A percentile compares a stretch with the other conserved stretches of the same genome.
Evolutionary conservation across 2,329 filamentous ascomycete species (phyloP).

Genomic region (Dothideomycetes sp.): DNA sequence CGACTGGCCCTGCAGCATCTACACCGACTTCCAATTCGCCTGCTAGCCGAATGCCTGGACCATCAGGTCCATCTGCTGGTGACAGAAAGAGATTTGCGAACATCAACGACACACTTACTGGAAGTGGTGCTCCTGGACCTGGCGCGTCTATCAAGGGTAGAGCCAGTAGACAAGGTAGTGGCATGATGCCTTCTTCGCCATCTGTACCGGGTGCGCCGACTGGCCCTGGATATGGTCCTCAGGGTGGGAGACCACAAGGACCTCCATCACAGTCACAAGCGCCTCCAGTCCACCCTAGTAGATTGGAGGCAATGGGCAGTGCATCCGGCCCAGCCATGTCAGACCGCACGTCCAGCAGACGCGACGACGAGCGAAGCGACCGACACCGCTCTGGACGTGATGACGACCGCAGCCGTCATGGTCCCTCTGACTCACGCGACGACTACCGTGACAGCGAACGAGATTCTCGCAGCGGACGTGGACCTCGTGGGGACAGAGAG

Average conservation of each 20-base stretch:
- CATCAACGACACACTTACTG: constrained; percentile 12
- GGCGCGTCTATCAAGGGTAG: constrained; percentile 9
- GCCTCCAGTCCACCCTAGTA: constrained; percentile 4
- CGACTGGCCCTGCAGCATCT: constrained; percentile 16
- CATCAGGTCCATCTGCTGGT: constrained; percentile 4
- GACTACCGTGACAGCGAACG: not conserved
- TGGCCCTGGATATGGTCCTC: constrained; percentile 1
- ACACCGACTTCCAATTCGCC: constrained; percentile 15
- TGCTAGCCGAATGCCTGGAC: constrained; percentile 11
- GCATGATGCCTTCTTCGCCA: not conserved
- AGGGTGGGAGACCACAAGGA: not conserved
- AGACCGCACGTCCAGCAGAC: constrained; percentile 6
- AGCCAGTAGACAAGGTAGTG: not conserved
- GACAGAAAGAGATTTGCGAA: constrained; percentile 22
- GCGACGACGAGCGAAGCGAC: not conserved
- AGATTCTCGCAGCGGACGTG: not conserved
- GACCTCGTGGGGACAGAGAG: not conserved
- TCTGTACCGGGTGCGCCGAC: not conserved
- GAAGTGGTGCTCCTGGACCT: not conserved
- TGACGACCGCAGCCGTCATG: constrained; percentile 11
- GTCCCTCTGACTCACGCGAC: not conserved
- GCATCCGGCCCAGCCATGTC: constrained; percentile 9
- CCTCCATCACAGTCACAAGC: not conserved
- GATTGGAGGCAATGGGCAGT: constrained; percentile 1
- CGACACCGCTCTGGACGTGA: constrained; percentile 9